Evolutionary conservation across 106 monocot species (phyloP), one percentile per base, ranked within the genome.

Genomic region (Dioscorea dumetorum): DNA sequence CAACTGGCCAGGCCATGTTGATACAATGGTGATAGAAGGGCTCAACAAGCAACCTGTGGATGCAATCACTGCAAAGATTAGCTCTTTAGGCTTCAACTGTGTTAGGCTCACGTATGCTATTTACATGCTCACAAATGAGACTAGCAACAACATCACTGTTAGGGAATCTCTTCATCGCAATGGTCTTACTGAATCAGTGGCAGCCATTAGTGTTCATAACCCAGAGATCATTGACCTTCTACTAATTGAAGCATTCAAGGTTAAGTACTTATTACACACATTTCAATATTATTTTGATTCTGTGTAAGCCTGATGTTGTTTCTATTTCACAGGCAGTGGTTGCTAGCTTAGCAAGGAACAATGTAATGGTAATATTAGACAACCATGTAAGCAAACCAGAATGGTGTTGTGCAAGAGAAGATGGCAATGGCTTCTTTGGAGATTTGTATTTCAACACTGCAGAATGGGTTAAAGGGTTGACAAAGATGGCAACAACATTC

Each of bases 311-410:
- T 41, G 41, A 41, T 3, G 10, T 6, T 6, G 0, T 41, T 10
- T 41, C 41, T 41, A 48, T 63, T 20, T 10, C 17, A 53, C 81
- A 87, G 90, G 76, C 66, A 12, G 90, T 86, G 34, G 83, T 91
- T 12, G 48, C 61, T 10, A 87, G 61, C 61, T 33, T 91, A 24
- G 79, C 61, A 0, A 58, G 70, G 4, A 84, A 84, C 74, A 73
- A 74, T 24, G 49, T 91, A 49, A 87, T 91, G 86, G 87, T 91
- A 20, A 87, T 91, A 68, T 68, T 91, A 64, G 90, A 91, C 68
- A 91, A 91, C 35, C 90, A 91, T 57, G 54, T 86, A 24, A 91
- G 81, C 81, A 91, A 87, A 74, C 86, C 90, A 18, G 90, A 83
- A 13, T 91, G 90, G 86, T 91, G 90, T 48, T 91, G 90, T 76